phyloP scores from a whole-genome alignment of 345 rosid species.

The Ricinus communis region DNA sequence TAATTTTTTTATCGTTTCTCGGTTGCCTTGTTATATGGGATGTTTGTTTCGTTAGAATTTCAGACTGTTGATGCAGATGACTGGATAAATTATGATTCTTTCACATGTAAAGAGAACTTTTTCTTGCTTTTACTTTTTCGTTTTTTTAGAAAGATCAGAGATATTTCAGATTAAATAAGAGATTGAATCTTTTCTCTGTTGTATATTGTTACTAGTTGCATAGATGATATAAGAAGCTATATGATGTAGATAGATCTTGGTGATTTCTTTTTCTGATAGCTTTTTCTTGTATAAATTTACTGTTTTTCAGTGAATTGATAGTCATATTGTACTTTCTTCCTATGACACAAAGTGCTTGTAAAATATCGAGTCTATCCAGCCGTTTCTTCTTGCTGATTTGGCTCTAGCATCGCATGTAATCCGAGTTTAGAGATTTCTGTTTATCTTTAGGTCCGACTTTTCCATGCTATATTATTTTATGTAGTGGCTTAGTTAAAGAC shows the following conservation, averaged over 20 bases:
- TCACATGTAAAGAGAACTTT: too few relatives aligned
- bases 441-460: neutral
- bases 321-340: too few relatives aligned
- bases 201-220: neutral
- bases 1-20: constrained; percentile 11
- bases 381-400: neutral
- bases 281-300: neutral
- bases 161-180: neutral
- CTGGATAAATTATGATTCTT: neutral
- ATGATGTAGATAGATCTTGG: neutral
- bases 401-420: constrained; percentile 4
- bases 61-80: neutral
- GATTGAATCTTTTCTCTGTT: too few relatives aligned
- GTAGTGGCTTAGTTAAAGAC: constrained; percentile 9
- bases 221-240: too few relatives aligned
- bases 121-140: too few relatives aligned
- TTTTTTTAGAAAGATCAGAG: neutral
- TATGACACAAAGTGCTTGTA: too few relatives aligned
- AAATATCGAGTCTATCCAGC: neutral
- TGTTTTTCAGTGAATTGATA: neutral
- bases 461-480: neutral
- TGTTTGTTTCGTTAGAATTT: constrained; percentile 1
- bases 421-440: constrained; percentile 16
- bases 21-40: neutral
- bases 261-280: neutral